Conservation (phyloP, 2,329 filamentous ascomycete genomes). For the Tolypocladium tundrense region DNA sequence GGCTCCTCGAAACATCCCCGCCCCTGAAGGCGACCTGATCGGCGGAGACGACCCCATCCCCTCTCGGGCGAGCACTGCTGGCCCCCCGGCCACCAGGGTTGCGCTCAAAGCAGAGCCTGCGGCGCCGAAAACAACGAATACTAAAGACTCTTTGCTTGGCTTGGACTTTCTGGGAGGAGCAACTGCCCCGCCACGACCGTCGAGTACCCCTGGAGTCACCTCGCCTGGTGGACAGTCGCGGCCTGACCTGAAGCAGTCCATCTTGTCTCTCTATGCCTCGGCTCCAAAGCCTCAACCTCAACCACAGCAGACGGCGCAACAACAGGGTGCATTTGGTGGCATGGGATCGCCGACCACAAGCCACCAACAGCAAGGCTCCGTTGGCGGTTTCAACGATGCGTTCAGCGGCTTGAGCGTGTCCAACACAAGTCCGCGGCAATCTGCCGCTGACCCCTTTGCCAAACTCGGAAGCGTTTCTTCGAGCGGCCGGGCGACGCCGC, state of each 20-base stretch:
- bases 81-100: slow-evolving; percentile 49
- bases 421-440: slow-evolving; percentile 31
- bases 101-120: slow-evolving; percentile 52
- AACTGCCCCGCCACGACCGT: slow-evolving; percentile 64
- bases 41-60: slow-evolving; percentile 60
- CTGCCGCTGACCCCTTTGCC: slow-evolving; percentile 47
- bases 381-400: slow-evolving; percentile 66
- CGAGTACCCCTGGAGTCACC: slow-evolving; percentile 63
- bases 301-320: slow-evolving; percentile 40
- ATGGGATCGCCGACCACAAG: slow-evolving; percentile 48
- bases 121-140: slow-evolving; percentile 57
- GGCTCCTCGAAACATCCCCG: slow-evolving; percentile 19
- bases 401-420: slow-evolving; percentile 43
- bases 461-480: slow-evolving; percentile 35
- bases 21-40: slow-evolving; percentile 67
- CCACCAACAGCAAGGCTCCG: slow-evolving; percentile 38
- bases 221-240: slow-evolving; percentile 58
- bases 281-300: slow-evolving; percentile 64
- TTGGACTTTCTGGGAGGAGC: slow-evolving; percentile 82
- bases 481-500: slow-evolving; percentile 21
- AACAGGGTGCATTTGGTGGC: slow-evolving; percentile 55
- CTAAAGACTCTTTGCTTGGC: slow-evolving; percentile 83
- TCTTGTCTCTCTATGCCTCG: slow-evolving; percentile 86
- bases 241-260: slow-evolving; percentile 93
- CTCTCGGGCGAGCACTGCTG: slow-evolving; percentile 65